Evolutionary conservation across 31 red algal genomes (phyloP), one percentile per base, ranked within the genome.

Genomic region (Asparagopsis taxiformis): DNA sequence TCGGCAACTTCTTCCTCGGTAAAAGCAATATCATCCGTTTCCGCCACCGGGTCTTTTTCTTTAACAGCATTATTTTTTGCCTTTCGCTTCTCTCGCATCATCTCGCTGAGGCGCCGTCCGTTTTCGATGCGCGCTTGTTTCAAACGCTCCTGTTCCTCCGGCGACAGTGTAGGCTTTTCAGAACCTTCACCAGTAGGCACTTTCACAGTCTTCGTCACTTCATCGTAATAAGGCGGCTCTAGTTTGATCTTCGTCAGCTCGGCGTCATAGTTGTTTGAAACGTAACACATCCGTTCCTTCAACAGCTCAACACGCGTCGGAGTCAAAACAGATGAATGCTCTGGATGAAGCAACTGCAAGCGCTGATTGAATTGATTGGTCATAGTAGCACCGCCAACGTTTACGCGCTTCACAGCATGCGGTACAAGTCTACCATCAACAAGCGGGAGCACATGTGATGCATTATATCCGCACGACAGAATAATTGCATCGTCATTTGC

Each of bases 381-480:
- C 70, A 88, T 80, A 26, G 62, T 36, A 25, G 62, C 41, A 17
- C 90, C 84, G 31, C 91, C 91, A 31, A 94, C 70, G 57, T 88
- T 81, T 7, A 94, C 68, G 17, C 91, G 75, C 62, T 87, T 87
- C 13, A 82, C 55, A 0, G 44, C 46, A 2, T 60, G 3, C 24
- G 83, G 60, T 6, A 52, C 36, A 17, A 83, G 26, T 24, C 65
- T 46, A 26, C 84, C 77, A 28, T 55, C 37, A 9, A 60, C 44
- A 7, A 94, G 20, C 17, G 91, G 91, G 31, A 94, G 56, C 25
- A 94, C 83, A 79, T 94, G 91, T 11, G 91, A 74, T 0, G 77
- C 51, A 44, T 77, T 76, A 51, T 79, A 79, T 2, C 83, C 79
- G 54, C 76, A 87, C 15, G 78, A 84, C 25, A 94, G 37, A 60